Evolutionary conservation across 352 stramenopile species (phyloP).

Genomic region (Globisporangium cystogenes): DNA sequence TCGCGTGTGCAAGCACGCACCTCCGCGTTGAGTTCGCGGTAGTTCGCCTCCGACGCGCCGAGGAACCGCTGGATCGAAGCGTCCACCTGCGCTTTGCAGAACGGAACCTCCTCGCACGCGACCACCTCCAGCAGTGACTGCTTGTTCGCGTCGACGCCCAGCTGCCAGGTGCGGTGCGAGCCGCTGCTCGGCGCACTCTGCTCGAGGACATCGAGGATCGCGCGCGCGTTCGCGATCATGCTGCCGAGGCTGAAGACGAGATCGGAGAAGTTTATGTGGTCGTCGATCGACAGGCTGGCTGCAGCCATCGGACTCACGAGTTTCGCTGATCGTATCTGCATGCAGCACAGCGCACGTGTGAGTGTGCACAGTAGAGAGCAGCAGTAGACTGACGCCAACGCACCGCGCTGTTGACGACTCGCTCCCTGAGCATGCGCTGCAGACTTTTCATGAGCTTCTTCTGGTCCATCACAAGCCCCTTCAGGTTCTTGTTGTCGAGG

Average conservation of each 20-base stretch:
- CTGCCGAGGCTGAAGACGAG: neutral
- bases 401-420: neutral
- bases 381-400: neutral
- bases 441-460: neutral
- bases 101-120: neutral
- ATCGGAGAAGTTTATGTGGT: neutral
- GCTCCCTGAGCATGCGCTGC: neutral
- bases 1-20: neutral
- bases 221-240: neutral
- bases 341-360: too few relatives aligned
- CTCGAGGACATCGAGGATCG: neutral
- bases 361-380: too few relatives aligned
- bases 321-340: neutral
- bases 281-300: neutral
- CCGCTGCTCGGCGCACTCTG: neutral
- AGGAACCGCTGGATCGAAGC: neutral
- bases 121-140: neutral
- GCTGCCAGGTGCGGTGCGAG: neutral
- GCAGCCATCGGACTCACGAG: neutral
- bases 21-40: neutral
- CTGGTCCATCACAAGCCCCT: neutral
- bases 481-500: neutral
- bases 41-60: neutral
- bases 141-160: neutral
- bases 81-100: neutral